These are phyloP conservation scores for Coemansia umbellata DNA, from an alignment of 192 early-diverging fungal genomes.

Conservation along the genomic window DNA sequence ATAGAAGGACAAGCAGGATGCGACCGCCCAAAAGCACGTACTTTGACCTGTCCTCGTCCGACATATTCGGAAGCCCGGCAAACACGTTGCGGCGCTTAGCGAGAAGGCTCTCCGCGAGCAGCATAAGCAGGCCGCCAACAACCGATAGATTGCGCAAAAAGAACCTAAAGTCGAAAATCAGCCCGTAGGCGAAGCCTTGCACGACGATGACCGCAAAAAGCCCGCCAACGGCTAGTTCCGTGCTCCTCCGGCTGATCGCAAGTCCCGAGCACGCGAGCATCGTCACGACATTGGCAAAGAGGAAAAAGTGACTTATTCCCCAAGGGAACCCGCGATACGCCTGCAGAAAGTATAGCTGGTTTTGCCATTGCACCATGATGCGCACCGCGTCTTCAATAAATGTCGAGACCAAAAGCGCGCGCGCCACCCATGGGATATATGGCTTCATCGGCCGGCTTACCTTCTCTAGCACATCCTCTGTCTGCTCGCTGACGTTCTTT, in stretches of 20 bases:
- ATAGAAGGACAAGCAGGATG: slow-evolving; percentile 87
- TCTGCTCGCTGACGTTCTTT: slow-evolving; percentile 50
- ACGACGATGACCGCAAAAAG: slow-evolving; percentile 78
- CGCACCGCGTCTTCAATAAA: slow-evolving; percentile 93
- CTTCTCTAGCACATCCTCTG: slow-evolving; percentile 76
- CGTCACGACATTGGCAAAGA: slow-evolving; percentile 74
- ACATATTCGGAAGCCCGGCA: slow-evolving; percentile 81
- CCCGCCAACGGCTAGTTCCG: slow-evolving; percentile 78
- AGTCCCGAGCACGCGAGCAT: slow-evolving; percentile 84
- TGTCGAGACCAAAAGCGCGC: slow-evolving; percentile 93
- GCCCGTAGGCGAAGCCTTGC: slow-evolving; percentile 92
- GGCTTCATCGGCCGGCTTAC: slow-evolving; percentile 83
- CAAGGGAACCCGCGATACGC: slow-evolving; percentile 75
- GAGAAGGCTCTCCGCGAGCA: slow-evolving; percentile 77
- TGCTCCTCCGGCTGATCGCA: slow-evolving; percentile 77
- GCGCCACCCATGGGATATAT: slow-evolving; percentile 81
- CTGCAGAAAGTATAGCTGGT: slow-evolving; percentile 84
- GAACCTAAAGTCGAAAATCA: slow-evolving; percentile 85
- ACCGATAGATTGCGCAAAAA: slow-evolving; percentile 94
- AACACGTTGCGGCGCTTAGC: slow-evolving; percentile 71
- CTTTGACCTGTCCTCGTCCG: slow-evolving; percentile 78
- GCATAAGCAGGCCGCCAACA: slow-evolving; percentile 89
- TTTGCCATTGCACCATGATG: slow-evolving; percentile 83
- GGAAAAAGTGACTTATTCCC: slow-evolving; percentile 81
- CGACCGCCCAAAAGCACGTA: slow-evolving; percentile 93